A percentile compares a stretch with the other conserved stretches of the same genome.
Evolutionary conservation across 2,329 filamentous ascomycete species (phyloP).

Genomic region (Curvularia spicifera): DNA sequence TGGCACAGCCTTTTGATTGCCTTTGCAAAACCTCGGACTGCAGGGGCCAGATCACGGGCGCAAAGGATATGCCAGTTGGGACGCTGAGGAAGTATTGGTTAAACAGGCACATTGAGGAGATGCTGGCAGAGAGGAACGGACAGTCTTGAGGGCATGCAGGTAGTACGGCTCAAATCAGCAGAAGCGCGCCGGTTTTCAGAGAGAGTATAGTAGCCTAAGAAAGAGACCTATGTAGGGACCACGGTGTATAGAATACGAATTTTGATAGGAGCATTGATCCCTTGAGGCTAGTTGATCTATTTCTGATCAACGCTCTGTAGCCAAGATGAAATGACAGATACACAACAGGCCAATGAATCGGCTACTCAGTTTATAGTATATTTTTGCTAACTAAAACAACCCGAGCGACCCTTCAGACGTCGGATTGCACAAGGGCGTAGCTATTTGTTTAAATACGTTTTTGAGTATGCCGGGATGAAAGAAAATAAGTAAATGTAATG

Average conservation of each 20-base stretch:
- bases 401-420: not conserved
- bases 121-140: conserved; percentile 35
- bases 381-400: not conserved
- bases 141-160: not conserved
- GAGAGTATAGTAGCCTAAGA: not conserved
- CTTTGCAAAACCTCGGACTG: conserved; percentile 65
- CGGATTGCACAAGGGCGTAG: not conserved
- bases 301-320: not conserved
- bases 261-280: not conserved
- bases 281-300: not conserved
- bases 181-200: not conserved
- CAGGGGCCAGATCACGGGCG: conserved; percentile 67
- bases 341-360: not conserved
- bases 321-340: not conserved
- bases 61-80: conserved; percentile 62
- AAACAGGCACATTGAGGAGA: conserved; percentile 40
- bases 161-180: not conserved
- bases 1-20: conserved; percentile 75
- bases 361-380: not conserved
- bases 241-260: not conserved
- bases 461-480: not conserved
- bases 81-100: conserved; percentile 63
- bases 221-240: not conserved
- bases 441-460: not conserved
- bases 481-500: not conserved